Percentiles rank a stretch among this genome's conserved stretches.
These are phyloP conservation scores for Lipomyces sp. DNA, from an alignment of 805 yeast species.

Conservation along the genomic window DNA sequence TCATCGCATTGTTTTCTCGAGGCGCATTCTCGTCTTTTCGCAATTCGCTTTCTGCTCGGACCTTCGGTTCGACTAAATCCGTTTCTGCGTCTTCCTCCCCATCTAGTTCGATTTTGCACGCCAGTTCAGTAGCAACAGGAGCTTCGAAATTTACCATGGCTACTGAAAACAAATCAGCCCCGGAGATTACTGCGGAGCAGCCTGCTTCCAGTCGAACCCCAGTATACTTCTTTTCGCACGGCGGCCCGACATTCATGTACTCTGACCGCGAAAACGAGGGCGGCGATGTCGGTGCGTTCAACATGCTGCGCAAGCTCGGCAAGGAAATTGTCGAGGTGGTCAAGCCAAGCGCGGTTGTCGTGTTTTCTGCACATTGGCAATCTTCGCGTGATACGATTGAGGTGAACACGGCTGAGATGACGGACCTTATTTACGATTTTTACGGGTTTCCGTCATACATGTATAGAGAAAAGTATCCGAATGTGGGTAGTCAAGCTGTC, in stretches of 20 bases:
- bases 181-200: not conserved
- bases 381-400: slow-evolving; percentile 21
- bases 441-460: slow-evolving; percentile 65
- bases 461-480: slow-evolving; percentile 61
- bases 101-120: too few relatives aligned
- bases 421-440: slow-evolving; percentile 68
- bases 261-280: slow-evolving; percentile 41
- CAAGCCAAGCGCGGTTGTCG: slow-evolving; percentile 64
- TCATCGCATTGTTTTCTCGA: slow-evolving; percentile 6
- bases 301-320: slow-evolving; percentile 51
- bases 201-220: slow-evolving; percentile 41
- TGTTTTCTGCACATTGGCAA: slow-evolving; percentile 80
- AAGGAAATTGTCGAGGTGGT: slow-evolving; percentile 44
- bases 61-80: not conserved
- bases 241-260: slow-evolving; percentile 78
- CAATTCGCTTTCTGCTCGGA: not conserved
- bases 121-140: too few relatives aligned
- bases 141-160: too few relatives aligned
- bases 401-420: slow-evolving; percentile 41
- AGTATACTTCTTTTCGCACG: slow-evolving; percentile 71
- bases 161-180: too few relatives aligned
- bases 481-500: slow-evolving; percentile 44
- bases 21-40: not conserved
- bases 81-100: not conserved
- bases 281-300: slow-evolving; percentile 59